phyloP scores from a whole-genome alignment of 78 protist genomes.

The Corallochytrium limacisporum region DNA sequence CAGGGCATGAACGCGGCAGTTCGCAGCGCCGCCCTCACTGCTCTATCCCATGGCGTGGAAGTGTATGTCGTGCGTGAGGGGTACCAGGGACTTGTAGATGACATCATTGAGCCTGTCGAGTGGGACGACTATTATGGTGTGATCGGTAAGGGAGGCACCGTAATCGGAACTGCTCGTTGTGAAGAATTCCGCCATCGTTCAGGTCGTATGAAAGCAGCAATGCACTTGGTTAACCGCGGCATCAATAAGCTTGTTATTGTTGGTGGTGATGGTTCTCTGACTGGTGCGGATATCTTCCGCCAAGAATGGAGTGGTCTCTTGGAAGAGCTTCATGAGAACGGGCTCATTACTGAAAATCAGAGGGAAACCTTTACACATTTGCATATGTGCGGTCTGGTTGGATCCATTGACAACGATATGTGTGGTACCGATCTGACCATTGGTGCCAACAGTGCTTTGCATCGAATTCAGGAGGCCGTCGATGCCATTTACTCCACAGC shows the following conservation, averaged over 20 bases:
- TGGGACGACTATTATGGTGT: not conserved
- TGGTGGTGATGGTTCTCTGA: constrained; percentile 69
- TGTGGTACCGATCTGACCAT: constrained; percentile 21
- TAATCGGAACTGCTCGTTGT: constrained; percentile 62
- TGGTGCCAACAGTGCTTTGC: constrained; percentile 52
- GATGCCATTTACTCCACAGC: constrained; percentile 58
- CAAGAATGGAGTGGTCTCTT: constrained; percentile 36
- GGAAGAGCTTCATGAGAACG: constrained; percentile 1
- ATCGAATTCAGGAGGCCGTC: constrained; percentile 40
- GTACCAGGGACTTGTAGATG: not conserved
- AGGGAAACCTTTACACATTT: not conserved
- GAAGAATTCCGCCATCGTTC: constrained; percentile 33
- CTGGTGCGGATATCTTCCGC: constrained; percentile 53
- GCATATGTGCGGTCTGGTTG: constrained; percentile 52
- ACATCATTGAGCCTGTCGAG: not conserved
- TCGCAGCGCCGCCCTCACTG: not conserved
- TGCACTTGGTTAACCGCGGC: constrained; percentile 32
- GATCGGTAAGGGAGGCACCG: constrained; percentile 49
- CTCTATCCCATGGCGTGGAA: not conserved
- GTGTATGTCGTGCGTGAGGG: constrained; percentile 11
- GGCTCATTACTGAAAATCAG: not conserved
- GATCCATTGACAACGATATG: constrained; percentile 70
- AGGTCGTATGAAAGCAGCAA: constrained; percentile 54
- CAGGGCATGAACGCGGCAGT: constrained; percentile 20
- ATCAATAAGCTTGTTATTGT: constrained; percentile 29